Percentiles rank a stretch among this genome's conserved stretches.
phyloP scores from a whole-genome alignment of 2,329 filamentous ascomycete genomes.

The Penicillium sp. region DNA sequence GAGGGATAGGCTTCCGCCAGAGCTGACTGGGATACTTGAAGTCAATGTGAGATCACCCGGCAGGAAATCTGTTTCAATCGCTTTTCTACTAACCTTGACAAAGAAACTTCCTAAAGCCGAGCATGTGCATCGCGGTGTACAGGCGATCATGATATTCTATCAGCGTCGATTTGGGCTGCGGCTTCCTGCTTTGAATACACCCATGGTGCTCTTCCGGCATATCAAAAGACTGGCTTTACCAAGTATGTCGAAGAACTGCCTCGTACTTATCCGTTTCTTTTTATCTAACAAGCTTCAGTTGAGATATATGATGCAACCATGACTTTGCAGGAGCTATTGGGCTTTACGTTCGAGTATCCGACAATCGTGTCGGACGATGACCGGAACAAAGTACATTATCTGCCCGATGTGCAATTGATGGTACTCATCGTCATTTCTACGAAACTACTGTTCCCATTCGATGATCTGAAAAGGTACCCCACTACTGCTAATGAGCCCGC shows the following conservation, averaged over 20 bases:
- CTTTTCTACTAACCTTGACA: conserved; percentile 4
- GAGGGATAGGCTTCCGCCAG: conserved; percentile 45
- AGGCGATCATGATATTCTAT: conserved; percentile 64
- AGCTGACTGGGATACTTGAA: conserved; percentile 43
- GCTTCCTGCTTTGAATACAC: conserved; percentile 71
- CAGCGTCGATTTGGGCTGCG: conserved; percentile 65
- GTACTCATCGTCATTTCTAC: conserved; percentile 70
- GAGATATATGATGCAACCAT: conserved; percentile 54
- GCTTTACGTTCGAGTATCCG: conserved; percentile 58
- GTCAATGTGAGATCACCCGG: conserved; percentile 32
- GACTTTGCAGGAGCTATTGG: conserved; percentile 55
- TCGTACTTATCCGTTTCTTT: neutral
- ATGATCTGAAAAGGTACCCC: conserved; percentile 55
- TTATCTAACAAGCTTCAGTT: conserved; percentile 25
- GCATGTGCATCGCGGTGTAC: conserved; percentile 63
- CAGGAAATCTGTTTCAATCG: neutral
- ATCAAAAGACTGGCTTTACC: conserved; percentile 73
- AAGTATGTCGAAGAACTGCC: conserved; percentile 48
- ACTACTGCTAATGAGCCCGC: conserved; percentile 56
- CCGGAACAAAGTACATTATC: conserved; percentile 47
- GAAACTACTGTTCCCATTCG: conserved; percentile 77
- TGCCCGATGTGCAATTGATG: conserved; percentile 74
- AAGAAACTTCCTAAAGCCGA: conserved; percentile 48
- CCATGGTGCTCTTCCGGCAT: conserved; percentile 67
- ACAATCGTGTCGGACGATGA: conserved; percentile 35